Evolutionary conservation across 2,329 filamentous ascomycete species (phyloP).

Genomic region (Arthrobotrys sinensis): DNA sequence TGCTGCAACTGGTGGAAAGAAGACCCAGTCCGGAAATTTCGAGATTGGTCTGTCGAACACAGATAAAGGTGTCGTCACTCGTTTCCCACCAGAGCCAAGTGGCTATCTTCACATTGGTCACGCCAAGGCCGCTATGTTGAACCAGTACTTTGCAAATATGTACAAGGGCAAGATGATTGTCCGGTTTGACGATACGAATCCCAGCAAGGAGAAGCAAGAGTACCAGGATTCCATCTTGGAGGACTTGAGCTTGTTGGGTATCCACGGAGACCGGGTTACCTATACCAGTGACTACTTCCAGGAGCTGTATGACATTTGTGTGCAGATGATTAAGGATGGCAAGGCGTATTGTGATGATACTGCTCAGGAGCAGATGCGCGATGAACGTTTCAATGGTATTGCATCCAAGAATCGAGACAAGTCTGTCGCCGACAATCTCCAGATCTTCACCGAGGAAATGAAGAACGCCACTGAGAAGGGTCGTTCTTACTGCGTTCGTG

Average conservation of each 20-base stretch:
- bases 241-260: slow-evolving; percentile 90
- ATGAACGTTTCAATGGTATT: slow-evolving; percentile 86
- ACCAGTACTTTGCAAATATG: slow-evolving; percentile 96
- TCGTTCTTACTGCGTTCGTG: slow-evolving; percentile 88
- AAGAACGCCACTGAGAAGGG: slow-evolving; percentile 86
- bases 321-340: slow-evolving; percentile 87
- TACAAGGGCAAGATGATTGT: slow-evolving; percentile 92
- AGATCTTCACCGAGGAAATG: slow-evolving; percentile 88
- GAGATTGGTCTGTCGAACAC: slow-evolving; percentile 88
- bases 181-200: slow-evolving; percentile 97
- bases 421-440: slow-evolving; percentile 84
- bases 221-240: slow-evolving; percentile 94
- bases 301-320: slow-evolving; percentile 86
- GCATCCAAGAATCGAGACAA: slow-evolving; percentile 85
- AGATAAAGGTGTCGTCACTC: slow-evolving; percentile 88
- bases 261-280: slow-evolving; percentile 87
- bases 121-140: slow-evolving; percentile 91
- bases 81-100: slow-evolving; percentile 94
- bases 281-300: slow-evolving; percentile 98
- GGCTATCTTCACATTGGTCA: slow-evolving; percentile 96
- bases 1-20: slow-evolving; percentile 63
- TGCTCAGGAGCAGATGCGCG: slow-evolving; percentile 78
- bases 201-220: slow-evolving; percentile 96
- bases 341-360: slow-evolving; percentile 96
- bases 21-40: slow-evolving; percentile 86